These are phyloP conservation scores for Draba incana DNA, from an alignment of 345 rosid species.

Conservation along the genomic window DNA sequence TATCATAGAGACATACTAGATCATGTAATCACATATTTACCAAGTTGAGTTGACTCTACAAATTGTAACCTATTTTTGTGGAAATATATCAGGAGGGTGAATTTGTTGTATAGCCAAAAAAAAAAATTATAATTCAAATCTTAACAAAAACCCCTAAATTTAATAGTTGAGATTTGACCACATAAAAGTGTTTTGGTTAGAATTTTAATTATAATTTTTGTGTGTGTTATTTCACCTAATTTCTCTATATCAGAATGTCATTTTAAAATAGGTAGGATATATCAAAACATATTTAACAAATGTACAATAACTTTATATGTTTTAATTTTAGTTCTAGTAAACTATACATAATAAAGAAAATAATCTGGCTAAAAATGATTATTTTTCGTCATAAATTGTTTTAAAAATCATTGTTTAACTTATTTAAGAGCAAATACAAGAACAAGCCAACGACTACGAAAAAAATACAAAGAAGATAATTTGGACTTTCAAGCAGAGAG, in stretches of 20 bases:
- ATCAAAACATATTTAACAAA: neutral
- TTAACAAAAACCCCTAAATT: too few species aligned
- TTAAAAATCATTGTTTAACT: neutral
- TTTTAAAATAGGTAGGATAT: neutral
- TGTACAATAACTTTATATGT: neutral
- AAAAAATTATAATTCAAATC: too few species aligned
- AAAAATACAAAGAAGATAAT: neutral
- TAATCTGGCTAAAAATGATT: neutral
- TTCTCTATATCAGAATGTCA: neutral
- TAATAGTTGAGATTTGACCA: too few species aligned
- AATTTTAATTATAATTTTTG: too few species aligned
- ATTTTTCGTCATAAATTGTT: too few species aligned
- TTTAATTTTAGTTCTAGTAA: neutral
- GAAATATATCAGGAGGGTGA: neutral
- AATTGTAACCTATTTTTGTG: neutral
- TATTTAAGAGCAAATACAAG: neutral
- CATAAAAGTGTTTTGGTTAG: too few species aligned
- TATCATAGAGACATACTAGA: neutral
- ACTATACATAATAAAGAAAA: neutral
- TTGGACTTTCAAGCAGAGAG: neutral
- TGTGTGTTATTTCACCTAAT: too few species aligned
- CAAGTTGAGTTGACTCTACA: neutral
- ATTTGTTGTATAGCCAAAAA: too few species aligned
- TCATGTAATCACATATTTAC: neutral
- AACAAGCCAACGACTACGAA: slow-evolving; percentile 13